Evolutionary conservation across 2,329 filamentous ascomycete genomes (phyloP).

Genomic region (Rhinocladiella similis): DNA sequence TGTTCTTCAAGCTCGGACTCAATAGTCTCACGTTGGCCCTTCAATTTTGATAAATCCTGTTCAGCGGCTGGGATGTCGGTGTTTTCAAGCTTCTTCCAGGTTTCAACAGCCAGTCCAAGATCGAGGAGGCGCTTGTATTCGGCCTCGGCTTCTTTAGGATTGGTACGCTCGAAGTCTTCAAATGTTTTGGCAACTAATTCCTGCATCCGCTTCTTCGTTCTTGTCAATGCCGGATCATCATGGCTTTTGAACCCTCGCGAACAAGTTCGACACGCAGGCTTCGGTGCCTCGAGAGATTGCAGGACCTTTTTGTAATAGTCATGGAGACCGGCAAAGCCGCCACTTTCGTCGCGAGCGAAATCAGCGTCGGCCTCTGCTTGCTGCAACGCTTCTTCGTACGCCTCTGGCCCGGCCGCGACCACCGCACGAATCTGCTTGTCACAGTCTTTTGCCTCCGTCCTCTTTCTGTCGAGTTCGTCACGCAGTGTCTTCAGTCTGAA

Average conservation of each 20-base stretch:
- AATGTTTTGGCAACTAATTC: slow-evolving; percentile 50
- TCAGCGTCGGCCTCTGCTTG: slow-evolving; percentile 55
- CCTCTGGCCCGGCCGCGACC: slow-evolving; percentile 51
- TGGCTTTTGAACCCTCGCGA: slow-evolving; percentile 61
- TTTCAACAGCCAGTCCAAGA: slow-evolving; percentile 70
- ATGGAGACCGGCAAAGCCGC: slow-evolving; percentile 66
- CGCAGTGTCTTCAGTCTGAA: slow-evolving; percentile 68
- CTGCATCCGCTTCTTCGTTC: slow-evolving; percentile 66
- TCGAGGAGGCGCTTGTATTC: slow-evolving; percentile 63
- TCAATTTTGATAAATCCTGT: slow-evolving; percentile 61
- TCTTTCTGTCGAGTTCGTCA: slow-evolving; percentile 64
- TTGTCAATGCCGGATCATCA: slow-evolving; percentile 59
- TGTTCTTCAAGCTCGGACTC: slow-evolving; percentile 65
- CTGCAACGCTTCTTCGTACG: slow-evolving; percentile 54
- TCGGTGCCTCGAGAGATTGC: slow-evolving; percentile 50
- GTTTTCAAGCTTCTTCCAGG: slow-evolving; percentile 66
- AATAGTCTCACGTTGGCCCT: slow-evolving; percentile 62
- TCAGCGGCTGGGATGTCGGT: slow-evolving; percentile 70
- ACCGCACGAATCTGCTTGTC: slow-evolving; percentile 63
- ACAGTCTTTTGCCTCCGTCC: slow-evolving; percentile 61
- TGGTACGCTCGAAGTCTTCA: slow-evolving; percentile 53
- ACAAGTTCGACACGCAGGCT: slow-evolving; percentile 77
- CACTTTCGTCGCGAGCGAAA: slow-evolving; percentile 61
- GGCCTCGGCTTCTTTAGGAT: slow-evolving; percentile 62
- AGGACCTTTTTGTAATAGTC: slow-evolving; percentile 72